phyloP scores from a whole-genome alignment of 306 rosid species.

The Trifolium pratense region DNA sequence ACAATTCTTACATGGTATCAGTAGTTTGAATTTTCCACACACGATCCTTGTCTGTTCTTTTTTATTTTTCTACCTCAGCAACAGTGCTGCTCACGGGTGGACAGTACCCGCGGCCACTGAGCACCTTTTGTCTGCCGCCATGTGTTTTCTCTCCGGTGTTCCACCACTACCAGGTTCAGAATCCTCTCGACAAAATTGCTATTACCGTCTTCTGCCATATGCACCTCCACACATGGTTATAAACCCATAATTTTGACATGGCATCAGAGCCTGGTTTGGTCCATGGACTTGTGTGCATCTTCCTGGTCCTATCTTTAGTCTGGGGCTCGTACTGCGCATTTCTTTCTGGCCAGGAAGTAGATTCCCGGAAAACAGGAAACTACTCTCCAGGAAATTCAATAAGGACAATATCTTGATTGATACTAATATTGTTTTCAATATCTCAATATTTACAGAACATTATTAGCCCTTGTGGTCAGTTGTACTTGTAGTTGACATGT shows the following conservation, averaged over 20 bases:
- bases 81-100: too few relatives aligned
- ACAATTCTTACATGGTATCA: too few relatives aligned
- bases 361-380: background rate
- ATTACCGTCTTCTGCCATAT: too few relatives aligned
- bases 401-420: background rate
- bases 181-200: too few relatives aligned
- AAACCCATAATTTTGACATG: background rate
- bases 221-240: too few relatives aligned
- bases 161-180: too few relatives aligned
- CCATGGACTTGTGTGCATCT: background rate
- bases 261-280: background rate
- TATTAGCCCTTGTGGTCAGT: background rate
- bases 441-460: background rate
- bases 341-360: background rate
- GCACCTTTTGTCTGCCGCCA: too few relatives aligned
- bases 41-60: too few relatives aligned
- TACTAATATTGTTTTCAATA: background rate
- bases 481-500: background rate
- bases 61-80: too few relatives aligned
- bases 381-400: background rate
- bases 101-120: too few relatives aligned
- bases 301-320: background rate
- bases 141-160: too few relatives aligned
- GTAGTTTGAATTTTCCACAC: too few relatives aligned
- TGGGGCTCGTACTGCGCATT: background rate